Evolutionary conservation across 225 moss, liverwort and hornwort genomes (phyloP), one percentile per base, ranked within the genome.

Genomic region (Marchantia polymorpha): DNA sequence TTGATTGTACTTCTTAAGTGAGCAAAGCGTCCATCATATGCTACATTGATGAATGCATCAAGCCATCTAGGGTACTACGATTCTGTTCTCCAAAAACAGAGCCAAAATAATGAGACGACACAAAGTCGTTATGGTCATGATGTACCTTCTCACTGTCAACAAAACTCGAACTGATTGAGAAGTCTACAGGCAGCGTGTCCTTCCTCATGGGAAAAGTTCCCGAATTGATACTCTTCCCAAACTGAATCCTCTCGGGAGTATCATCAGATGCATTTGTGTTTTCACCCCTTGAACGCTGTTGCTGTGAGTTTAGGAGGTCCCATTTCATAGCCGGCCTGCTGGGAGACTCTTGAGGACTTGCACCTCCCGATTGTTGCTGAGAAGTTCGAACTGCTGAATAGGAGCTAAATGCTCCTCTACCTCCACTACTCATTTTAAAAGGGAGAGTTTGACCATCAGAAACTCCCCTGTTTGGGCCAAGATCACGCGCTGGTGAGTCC

Each of bases 401-500:
- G 48, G 80, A 82, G 69, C 86, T 78, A 8, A 77, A 78, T 58
- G 91, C 85, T 71, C 83, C 85, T 83, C 85, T 81, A 74, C 83
- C 80, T 64, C 84, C 84, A 60, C 73, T 74, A 63, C 51, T 75
- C 84, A 79, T 82, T 53, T 88, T 89, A 20, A 83, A 82, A 31
- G 77, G 81, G 80, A 71, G 81, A 69, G 80, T 85, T 59, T 84
- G 89, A 54, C 63, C 73, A 74, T 85, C 83, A 46, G 52, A 54
- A 16, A 74, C 79, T 63, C 52, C 81, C 74, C 75, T 83, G 23
- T 77, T 69, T 53, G 77, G 66, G 56, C 82, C 81, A 80, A 67
- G 27, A 69, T 85, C 83, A 13, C 60, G 74, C 6, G 55, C 12
- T 19, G 64, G 50, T 75, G 80, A 63, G 49, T 55, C 78, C 7